Evolutionary conservation across 306 rosid genomes (phyloP).

Genomic region (Castanea crenata): DNA sequence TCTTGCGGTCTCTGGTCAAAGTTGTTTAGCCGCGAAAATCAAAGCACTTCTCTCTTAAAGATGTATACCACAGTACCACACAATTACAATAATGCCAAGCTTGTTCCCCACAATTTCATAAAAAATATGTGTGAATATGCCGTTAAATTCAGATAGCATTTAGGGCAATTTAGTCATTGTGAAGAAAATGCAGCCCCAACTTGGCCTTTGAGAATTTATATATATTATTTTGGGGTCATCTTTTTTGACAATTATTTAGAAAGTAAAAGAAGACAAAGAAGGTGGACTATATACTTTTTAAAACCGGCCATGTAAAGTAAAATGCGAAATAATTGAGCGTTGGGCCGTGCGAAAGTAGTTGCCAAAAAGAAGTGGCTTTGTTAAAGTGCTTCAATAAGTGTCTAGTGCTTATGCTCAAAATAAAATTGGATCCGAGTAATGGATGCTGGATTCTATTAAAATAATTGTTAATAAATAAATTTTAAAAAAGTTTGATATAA

Average conservation of each 20-base stretch:
- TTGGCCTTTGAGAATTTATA: neutral
- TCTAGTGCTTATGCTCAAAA: constrained; percentile 1
- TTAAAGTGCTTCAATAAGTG: neutral
- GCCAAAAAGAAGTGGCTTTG: constrained; percentile 18
- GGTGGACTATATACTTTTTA: constrained; percentile 19
- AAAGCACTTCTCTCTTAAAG: neutral
- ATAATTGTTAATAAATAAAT: too few relatives aligned
- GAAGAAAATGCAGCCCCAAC: neutral
- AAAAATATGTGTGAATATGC: neutral
- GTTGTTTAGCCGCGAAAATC: neutral
- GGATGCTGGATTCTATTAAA: too few relatives aligned
- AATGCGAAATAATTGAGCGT: constrained; percentile 58
- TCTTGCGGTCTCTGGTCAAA: neutral
- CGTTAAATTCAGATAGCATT: neutral
- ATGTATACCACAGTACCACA: neutral
- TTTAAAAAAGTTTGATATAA: fast-evolving
- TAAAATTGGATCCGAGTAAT: too few relatives aligned
- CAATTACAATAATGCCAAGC: neutral
- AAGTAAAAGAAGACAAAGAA: constrained; percentile 34
- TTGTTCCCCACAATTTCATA: neutral
- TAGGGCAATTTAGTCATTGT: constrained; percentile 7
- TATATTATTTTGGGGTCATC: neutral
- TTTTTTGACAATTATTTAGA: constrained; percentile 5
- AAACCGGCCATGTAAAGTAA: constrained; percentile 18
- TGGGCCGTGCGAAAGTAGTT: constrained; percentile 44